Base-by-base conservation (phyloP, 495 filamentous ascomycete genomes). In the Chaetomium fimeti region DNA sequence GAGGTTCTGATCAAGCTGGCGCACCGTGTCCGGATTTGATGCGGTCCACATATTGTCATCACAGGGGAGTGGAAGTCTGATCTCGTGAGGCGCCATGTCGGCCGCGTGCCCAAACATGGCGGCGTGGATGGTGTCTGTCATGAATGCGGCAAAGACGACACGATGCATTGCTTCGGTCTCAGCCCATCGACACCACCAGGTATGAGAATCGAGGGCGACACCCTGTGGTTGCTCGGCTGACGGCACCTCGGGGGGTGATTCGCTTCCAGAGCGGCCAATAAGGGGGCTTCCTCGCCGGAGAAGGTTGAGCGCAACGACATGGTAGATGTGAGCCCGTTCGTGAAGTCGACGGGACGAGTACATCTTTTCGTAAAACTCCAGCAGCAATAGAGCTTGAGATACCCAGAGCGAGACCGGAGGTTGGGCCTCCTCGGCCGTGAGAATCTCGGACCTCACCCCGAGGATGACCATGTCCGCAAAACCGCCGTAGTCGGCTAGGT, bases 91-190 rank as follows among this genome's bases (percentile, higher is more conserved):
- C 4, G 93, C 92, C 92, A 98, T 96, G 55, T 93, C 92, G 3
- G 92, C 93, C 1, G 91, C 89, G 74, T 98, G 94, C 0, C 94
- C 94, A 69, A 98, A 98, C 90, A 98, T 96, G 20, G 91, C 96
- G 12, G 93, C 92, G 73, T 98, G 94, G 15, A 91, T 90, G 11
- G 92, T 91, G 72, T 98, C 94, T 67, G 96, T 84, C 64, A 98
- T 91, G 73, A 97, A 98, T 3, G 94, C 93, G 1, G 90, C 94
- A 78, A 97, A 98, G 0, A 93, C 94, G 1, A 90, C 91, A 45
- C 94, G 86, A 57, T 92, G 86, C 61, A 93, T 97, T 2, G 93
- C 90, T 74, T 98, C 94, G 7, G 91, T 91, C 32, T 91, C 90
- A 60, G 96, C 94, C 94, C 94, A 98, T 57, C 92, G 88, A 63